These are phyloP conservation scores for Halenospora varia DNA, from an alignment of 495 filamentous ascomycete species.

Conservation along the genomic window DNA sequence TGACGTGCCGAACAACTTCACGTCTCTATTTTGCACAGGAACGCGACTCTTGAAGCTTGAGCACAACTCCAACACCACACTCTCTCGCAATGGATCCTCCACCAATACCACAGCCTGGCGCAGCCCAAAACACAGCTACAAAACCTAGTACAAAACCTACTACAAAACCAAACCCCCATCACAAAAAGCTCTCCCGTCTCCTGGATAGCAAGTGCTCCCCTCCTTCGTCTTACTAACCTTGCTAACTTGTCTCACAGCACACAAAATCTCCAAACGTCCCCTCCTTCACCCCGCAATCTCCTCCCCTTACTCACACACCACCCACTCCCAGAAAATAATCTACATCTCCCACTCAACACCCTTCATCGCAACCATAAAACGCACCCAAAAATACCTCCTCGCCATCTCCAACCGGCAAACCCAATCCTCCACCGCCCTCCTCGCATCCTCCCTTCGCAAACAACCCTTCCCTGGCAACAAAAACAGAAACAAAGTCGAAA, in stretches of 20 bases:
- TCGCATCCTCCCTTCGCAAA: constrained; percentile 7
- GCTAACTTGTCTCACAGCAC: constrained; percentile 25
- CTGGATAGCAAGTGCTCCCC: constrained; percentile 7
- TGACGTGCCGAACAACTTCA: not conserved
- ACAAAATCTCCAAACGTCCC: constrained; percentile 60
- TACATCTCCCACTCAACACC: constrained; percentile 74
- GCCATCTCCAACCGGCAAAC: constrained; percentile 58
- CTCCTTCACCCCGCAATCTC: constrained; percentile 65
- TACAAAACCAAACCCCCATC: too few species aligned
- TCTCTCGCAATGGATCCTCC: not conserved
- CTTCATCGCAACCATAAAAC: constrained; percentile 79
- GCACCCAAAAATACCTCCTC: constrained; percentile 66
- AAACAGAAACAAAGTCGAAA: constrained; percentile 12
- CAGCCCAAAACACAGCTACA: too few species aligned
- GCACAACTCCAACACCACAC: not conserved
- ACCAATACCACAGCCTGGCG: not conserved
- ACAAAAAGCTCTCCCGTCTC: constrained; percentile 16
- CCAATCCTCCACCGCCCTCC: constrained; percentile 14
- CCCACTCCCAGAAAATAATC: constrained; percentile 56
- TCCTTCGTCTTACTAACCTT: not conserved
- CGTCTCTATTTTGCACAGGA: constrained; percentile 1
- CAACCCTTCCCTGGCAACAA: not conserved
- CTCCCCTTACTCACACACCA: constrained; percentile 47
- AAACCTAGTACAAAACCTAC: too few species aligned
- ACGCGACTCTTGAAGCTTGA: not conserved